Evolutionary conservation across 352 stramenopile species (phyloP).

Genomic region (Thalassiosira mediterranea): DNA sequence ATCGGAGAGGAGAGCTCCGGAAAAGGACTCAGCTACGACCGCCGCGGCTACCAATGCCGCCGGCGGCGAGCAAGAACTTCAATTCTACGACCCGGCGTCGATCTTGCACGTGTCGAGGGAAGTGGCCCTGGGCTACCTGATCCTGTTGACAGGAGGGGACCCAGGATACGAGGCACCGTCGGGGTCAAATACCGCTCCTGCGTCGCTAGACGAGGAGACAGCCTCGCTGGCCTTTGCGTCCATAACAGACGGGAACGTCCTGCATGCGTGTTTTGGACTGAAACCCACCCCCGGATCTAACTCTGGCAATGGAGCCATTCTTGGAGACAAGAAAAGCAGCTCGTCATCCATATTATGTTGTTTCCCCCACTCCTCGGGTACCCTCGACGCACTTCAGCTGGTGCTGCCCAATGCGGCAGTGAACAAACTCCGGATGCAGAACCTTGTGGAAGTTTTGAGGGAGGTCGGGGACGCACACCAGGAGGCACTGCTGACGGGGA

Average conservation of each 20-base stretch:
- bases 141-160: constrained; percentile 61
- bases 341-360: constrained; percentile 41
- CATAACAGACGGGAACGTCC: constrained; percentile 77
- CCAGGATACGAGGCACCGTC: constrained; percentile 3
- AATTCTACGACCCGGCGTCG: constrained; percentile 68
- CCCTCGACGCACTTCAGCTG: constrained; percentile 21
- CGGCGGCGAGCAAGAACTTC: constrained; percentile 14
- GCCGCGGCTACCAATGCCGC: not conserved
- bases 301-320: constrained; percentile 21
- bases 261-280: constrained; percentile 79
- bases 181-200: constrained; percentile 6
- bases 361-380: constrained; percentile 17
- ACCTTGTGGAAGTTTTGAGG: constrained; percentile 25
- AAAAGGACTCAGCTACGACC: not conserved
- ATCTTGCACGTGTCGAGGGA: constrained; percentile 58
- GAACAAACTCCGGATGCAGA: constrained; percentile 13
- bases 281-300: too few relatives aligned
- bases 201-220: constrained; percentile 33
- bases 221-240: constrained; percentile 60
- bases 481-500: not conserved
- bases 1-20: not conserved
- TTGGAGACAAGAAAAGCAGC: constrained; percentile 2
- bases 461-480: constrained; percentile 39
- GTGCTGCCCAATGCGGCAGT: constrained; percentile 7
- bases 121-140: constrained; percentile 65